phyloP scores from a whole-genome alignment of 176 grass and related monocot species.

The Calamus simplicifolius region DNA sequence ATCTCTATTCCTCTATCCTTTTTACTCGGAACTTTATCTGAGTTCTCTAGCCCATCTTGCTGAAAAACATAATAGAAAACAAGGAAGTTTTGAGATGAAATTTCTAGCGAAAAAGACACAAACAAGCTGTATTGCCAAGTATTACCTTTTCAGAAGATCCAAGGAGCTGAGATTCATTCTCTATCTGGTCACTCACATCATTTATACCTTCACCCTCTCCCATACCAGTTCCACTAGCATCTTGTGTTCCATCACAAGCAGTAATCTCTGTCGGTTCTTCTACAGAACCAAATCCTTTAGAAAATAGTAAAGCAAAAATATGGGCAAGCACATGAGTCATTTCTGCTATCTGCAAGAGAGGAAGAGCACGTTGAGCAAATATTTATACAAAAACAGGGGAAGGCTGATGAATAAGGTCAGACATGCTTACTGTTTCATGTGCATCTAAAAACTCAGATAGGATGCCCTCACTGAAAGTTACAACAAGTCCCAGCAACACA shows the following conservation, averaged over 20 bases:
- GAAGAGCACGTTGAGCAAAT: not conserved
- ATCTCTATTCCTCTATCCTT: constrained; percentile 73
- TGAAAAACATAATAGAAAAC: constrained; percentile 12
- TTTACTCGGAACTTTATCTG: constrained; percentile 48
- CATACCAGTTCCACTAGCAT: constrained; percentile 88
- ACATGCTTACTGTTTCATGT: constrained; percentile 49
- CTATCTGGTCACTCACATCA: constrained; percentile 76
- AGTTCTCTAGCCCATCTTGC: constrained; percentile 47
- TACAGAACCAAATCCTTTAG: constrained; percentile 69
- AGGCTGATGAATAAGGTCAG: not conserved
- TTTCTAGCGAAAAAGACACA: too few relatives aligned
- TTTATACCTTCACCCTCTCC: constrained; percentile 77
- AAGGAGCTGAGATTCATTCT: constrained; percentile 65
- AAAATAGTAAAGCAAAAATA: constrained; percentile 67
- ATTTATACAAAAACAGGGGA: constrained; percentile 15
- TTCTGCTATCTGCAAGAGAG: constrained; percentile 63
- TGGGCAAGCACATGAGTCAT: constrained; percentile 67
- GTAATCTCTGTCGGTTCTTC: constrained; percentile 62
- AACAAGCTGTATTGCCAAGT: too few relatives aligned
- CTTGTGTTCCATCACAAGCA: constrained; percentile 34
- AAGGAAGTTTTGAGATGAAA: not conserved
- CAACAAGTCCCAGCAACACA: constrained; percentile 39
- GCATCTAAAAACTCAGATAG: constrained; percentile 77
- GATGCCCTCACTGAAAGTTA: constrained; percentile 64
- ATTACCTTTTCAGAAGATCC: constrained; percentile 47